Base-by-base conservation (phyloP, 2,329 filamentous ascomycete genomes). In the Xylariomycetidae sp. region DNA sequence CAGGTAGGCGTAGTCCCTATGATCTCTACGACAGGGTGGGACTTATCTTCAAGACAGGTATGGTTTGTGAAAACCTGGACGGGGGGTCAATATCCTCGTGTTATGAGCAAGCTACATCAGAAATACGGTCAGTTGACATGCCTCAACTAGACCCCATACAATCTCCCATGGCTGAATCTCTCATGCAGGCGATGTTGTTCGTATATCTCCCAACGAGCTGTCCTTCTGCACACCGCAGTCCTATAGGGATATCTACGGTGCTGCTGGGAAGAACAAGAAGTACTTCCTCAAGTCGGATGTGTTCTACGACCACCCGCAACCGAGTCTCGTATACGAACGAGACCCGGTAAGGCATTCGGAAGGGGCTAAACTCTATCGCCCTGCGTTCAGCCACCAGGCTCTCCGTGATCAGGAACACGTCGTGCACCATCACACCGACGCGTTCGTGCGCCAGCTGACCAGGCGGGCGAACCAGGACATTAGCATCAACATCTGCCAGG, bases 121-220 rank as follows among this genome's bases (percentile, higher is more conserved):
- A 43, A 47, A 38, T 31, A 48, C 27, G 45, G 45, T 45, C 3
- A 40, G 44, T 15, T 23, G 11, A 17, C 23, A 5, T 16, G 23
- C 12, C 8, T n/a, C 32, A 28, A n/a, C 3, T 15, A 12, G 16
- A 12, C 5, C 5, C 10, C 14, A 17, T 23, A 15, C 12, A 10
- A 4, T 5, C 27, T 17, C n/a, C 9, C 6, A 19, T 17, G 7
- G 27, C 29, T 35, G 5, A 42, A 18, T 6, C 23, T 8, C 27
- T 2, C 26, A 10, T 23, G 27, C 16, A 43, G 44, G 42, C 13
- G 42, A 44, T 13, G 53, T 70, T 2, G 59, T 71, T 11, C 63
- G 67, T 6, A 42, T 64, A 17, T 55, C 54, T 3, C 66, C 67
- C 0, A 53, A 63, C 28, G 59, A 68, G 38, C 49, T 71, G 12